Evolutionary conservation across 164 flowering plant genomes (phyloP).

Genomic region (Annona squamosa): DNA sequence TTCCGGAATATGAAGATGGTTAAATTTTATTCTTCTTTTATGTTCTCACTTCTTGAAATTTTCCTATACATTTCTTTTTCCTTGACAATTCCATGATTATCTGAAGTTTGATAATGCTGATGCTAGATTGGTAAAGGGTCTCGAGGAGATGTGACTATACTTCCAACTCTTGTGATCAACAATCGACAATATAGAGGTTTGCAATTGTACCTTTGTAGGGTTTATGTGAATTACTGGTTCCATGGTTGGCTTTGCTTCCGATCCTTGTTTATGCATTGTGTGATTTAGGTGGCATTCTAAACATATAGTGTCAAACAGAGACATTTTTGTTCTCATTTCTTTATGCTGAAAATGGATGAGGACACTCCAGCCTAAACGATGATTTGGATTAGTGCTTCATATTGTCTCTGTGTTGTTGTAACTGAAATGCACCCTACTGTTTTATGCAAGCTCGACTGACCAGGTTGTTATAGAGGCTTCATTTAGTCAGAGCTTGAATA

Average conservation of each 20-base stretch:
- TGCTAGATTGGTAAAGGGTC: slow-evolving; percentile 79
- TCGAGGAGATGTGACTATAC: slow-evolving; percentile 92
- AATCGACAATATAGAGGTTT: slow-evolving; percentile 88
- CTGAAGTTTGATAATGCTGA: not conserved
- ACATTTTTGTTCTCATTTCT: not conserved
- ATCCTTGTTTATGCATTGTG: not conserved
- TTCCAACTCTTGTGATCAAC: slow-evolving; percentile 93
- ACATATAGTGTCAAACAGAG: not conserved
- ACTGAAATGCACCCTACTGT: not conserved
- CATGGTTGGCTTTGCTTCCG: not conserved
- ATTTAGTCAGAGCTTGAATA: not conserved
- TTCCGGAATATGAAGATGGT: too few relatives aligned
- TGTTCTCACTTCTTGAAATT: not conserved
- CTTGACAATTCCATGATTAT: not conserved
- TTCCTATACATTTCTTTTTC: not conserved
- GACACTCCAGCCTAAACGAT: not conserved
- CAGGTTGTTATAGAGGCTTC: not conserved
- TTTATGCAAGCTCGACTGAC: not conserved
- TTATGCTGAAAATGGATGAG: not conserved
- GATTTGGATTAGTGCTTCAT: not conserved
- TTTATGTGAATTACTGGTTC: not conserved
- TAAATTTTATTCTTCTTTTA: not conserved
- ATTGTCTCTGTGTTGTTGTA: not conserved
- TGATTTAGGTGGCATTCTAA: too few relatives aligned
- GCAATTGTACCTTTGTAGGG: not conserved